phyloP scores from a whole-genome alignment of 2,329 filamentous ascomycete genomes.

The Venturia pyrina region DNA sequence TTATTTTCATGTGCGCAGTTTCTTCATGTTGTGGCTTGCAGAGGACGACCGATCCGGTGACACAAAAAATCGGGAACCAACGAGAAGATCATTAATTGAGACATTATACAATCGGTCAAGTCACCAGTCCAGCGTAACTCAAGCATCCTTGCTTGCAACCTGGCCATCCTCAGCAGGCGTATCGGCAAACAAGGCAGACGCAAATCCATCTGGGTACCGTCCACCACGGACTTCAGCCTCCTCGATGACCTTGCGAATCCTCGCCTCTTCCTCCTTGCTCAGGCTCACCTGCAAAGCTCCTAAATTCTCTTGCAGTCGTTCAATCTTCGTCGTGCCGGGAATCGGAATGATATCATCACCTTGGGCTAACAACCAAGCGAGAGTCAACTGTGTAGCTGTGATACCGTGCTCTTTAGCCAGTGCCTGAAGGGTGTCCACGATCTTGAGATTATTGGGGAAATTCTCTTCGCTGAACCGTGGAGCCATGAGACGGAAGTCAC shows the following conservation, averaged over 20 bases:
- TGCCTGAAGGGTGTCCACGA: conserved; percentile 40
- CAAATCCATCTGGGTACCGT: conserved; percentile 10
- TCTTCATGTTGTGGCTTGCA: too few species aligned
- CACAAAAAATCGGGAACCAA: too few species aligned
- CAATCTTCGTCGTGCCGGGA: conserved; percentile 36
- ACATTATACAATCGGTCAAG: background rate
- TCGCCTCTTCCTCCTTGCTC: conserved; percentile 5
- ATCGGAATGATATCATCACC: conserved; percentile 52
- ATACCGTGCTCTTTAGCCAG: conserved; percentile 45
- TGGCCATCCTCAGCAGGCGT: conserved; percentile 16
- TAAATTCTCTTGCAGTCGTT: conserved; percentile 30
- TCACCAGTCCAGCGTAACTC: background rate
- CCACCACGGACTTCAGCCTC: conserved; percentile 12
- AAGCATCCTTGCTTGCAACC: conserved; percentile 2
- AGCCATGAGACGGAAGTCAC: conserved; percentile 37
- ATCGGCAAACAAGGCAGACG: conserved; percentile 7
- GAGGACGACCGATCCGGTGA: too few species aligned
- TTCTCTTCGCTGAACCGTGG: conserved; percentile 45
- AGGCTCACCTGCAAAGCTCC: conserved; percentile 11
- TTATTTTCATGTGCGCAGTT: too few species aligned
- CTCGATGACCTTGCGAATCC: conserved; percentile 12
- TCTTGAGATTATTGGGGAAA: conserved; percentile 44
- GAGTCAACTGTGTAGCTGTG: conserved; percentile 47
- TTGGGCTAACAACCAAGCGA: conserved; percentile 55
- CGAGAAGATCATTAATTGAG: too few species aligned